phyloP scores from a whole-genome alignment of 2,329 filamentous ascomycete species.

The Mycosphaerella arachidis region DNA sequence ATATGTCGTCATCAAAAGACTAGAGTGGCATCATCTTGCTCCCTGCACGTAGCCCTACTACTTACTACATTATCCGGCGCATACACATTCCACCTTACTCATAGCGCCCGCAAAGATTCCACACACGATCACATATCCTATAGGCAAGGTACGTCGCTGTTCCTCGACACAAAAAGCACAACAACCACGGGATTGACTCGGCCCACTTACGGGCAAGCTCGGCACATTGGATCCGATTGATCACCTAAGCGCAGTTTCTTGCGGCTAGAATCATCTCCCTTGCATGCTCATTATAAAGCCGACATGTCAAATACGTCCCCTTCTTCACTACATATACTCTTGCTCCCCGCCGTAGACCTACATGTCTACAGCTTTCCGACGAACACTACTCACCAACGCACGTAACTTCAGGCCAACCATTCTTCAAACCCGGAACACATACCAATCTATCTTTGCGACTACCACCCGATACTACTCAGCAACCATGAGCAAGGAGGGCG shows the following conservation, averaged over 20 bases:
- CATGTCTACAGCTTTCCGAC: constrained; percentile 34
- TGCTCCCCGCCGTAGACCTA: constrained; percentile 31
- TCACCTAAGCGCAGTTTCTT: background rate
- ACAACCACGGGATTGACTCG: background rate
- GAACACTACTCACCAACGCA: constrained; percentile 42
- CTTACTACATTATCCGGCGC: background rate
- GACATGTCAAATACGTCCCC: background rate
- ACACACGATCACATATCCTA: background rate
- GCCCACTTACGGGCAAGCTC: background rate
- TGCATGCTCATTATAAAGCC: background rate
- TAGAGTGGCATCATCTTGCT: background rate
- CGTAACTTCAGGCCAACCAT: constrained; percentile 26
- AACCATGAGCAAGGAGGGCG: constrained; percentile 43
- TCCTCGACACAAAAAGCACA: background rate
- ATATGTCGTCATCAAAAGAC: background rate
- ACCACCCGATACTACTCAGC: constrained; percentile 36
- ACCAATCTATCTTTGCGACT: constrained; percentile 21
- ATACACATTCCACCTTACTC: background rate
- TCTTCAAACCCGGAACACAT: constrained; percentile 13
- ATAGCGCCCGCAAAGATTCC: background rate
- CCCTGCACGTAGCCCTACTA: background rate
- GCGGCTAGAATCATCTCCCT: background rate
- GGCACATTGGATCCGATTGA: background rate
- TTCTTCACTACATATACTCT: constrained; percentile 5
- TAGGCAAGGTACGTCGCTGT: background rate